Conservation (phyloP, 2,329 filamentous ascomycete species). For the Calonectria pseudoreteaudii region DNA sequence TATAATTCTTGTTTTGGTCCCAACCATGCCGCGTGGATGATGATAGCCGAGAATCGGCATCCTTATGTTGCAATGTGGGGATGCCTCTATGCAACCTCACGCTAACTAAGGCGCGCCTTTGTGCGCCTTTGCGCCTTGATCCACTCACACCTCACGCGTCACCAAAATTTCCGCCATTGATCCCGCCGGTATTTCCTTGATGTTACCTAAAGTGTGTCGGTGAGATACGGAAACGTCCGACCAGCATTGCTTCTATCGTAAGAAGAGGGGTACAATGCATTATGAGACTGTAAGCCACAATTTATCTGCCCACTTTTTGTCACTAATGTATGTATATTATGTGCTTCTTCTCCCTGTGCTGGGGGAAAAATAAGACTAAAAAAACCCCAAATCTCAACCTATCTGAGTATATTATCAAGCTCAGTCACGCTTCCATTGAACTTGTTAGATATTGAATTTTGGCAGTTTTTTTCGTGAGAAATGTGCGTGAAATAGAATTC, state of each 20-base stretch:
- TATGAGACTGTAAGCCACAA: not conserved
- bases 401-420: not conserved
- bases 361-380: too few relatives aligned
- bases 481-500: too few relatives aligned
- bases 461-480: not conserved
- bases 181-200: not conserved
- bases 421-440: not conserved
- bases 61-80: not conserved
- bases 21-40: not conserved
- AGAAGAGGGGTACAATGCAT: not conserved
- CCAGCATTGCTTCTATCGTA: not conserved
- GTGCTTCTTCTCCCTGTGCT: not conserved
- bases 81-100: not conserved
- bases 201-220: not conserved
- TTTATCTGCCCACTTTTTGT: not conserved
- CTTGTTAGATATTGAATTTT: not conserved
- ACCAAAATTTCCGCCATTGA: not conserved
- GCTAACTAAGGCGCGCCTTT: not conserved
- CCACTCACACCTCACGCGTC: not conserved
- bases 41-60: not conserved
- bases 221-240: conserved; percentile 1
- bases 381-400: not conserved
- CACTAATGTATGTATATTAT: too few relatives aligned
- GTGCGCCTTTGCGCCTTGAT: conserved; percentile 5
- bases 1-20: not conserved